These are phyloP conservation scores for Wickerhamiella allomyrinae DNA, from an alignment of 805 yeast species.

Conservation along the genomic window DNA sequence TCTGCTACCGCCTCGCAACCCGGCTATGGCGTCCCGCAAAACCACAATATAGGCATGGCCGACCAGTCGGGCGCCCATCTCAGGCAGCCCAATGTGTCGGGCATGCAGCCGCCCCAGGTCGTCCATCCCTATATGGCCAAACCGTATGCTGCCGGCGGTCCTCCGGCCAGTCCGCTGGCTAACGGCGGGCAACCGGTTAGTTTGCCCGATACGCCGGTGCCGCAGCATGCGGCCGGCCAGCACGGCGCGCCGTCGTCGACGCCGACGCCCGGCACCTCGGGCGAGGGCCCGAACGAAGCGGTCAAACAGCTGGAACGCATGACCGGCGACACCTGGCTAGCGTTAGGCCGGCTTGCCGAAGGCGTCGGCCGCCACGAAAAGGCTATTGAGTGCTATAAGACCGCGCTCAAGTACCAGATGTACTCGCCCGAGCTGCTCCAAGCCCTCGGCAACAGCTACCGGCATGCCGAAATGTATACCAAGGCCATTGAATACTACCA, in stretches of 20 bases:
- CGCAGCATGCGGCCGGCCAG: not conserved
- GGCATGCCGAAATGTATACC: slow-evolving; percentile 78
- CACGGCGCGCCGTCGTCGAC: not conserved
- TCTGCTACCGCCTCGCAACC: not conserved
- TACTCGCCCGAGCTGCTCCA: slow-evolving; percentile 74
- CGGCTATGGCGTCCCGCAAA: not conserved
- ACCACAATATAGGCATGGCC: not conserved
- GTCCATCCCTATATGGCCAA: slow-evolving; percentile 2
- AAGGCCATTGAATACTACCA: slow-evolving; percentile 92
- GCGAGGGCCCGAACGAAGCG: not conserved
- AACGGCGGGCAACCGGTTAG: not conserved
- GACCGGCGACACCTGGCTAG: slow-evolving; percentile 59
- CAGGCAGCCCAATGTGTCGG: slow-evolving; percentile 3
- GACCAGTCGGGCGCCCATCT: not conserved
- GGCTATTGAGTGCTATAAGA: slow-evolving; percentile 78
- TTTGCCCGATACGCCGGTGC: not conserved
- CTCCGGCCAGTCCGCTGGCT: not conserved
- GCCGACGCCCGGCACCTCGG: slow-evolving; percentile 2
- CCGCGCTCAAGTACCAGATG: slow-evolving; percentile 75
- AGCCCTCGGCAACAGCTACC: slow-evolving; percentile 73
- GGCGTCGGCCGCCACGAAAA: slow-evolving; percentile 75
- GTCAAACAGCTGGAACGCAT: slow-evolving; percentile 20
- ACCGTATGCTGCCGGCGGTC: slow-evolving; percentile 2
- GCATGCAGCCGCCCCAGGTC: slow-evolving; percentile 1
- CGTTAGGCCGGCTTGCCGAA: slow-evolving; percentile 82